Base-by-base conservation (phyloP, 2,329 filamentous ascomycete species). In the Beauveria brongniartii region DNA sequence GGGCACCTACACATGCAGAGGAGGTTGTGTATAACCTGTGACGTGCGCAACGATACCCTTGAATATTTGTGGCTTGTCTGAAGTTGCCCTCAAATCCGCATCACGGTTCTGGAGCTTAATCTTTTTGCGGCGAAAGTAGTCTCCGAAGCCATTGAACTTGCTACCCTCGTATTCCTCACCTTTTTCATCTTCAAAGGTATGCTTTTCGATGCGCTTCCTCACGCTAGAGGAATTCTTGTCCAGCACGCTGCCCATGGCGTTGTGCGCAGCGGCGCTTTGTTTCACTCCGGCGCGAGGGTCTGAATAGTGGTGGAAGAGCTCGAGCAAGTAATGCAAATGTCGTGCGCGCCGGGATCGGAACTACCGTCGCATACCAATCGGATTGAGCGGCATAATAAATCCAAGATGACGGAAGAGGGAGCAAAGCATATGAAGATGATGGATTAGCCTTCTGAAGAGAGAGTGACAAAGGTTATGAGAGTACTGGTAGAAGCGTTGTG, bases 41-140 rank as follows among this genome's bases (percentile, higher is more conserved):
- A 99, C 89, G 74, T 97, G 91, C 10, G 88, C 91, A 14, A 96
- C 92, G 9, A 97, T 82, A 0, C 91, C 92, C 66, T 88, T 91
- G 79, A 99, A 99, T 57, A 99, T 91, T 64, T 84, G 85, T 10
- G 92, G 91, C 65, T 89, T 91, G 65, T 88, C 86, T 0, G 77
- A 74, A 4, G 84, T 78, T 37, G 88, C 82, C 62, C 93, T 87
- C 50, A 96, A 79, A 59, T 96, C 85, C 9, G 86, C 87, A 74
- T 99, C 94, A 34, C 94, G 83, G 69, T 99, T 99, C 73, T 97
- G 94, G 3, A 99, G 82, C 71, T 99, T 99, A 73, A 96, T 86
- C 80, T 96, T 97, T 79, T 99, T 99, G 61, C 92, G 87, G 55
- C 92, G 83, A 71, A 97, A 95, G 73, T 97, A 99, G 70, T 97